Percentiles rank a stretch among this genome's conserved stretches.
Evolutionary conservation across 306 rosid species (phyloP).

Genomic region (Arachis stenosperma): DNA sequence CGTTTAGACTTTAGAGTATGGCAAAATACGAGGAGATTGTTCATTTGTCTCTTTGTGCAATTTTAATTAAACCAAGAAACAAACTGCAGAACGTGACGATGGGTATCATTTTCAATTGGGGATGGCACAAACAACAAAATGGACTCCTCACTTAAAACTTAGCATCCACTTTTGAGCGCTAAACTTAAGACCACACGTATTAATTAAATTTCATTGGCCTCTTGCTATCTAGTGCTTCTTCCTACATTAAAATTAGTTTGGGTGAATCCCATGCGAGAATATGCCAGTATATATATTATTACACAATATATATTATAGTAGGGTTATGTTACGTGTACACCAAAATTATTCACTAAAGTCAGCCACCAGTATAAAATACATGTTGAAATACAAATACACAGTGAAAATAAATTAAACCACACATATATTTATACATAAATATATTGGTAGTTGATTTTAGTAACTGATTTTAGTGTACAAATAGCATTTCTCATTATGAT

Average conservation of each 20-base stretch:
- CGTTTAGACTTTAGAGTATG: constrained; percentile 30
- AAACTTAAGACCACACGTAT: neutral
- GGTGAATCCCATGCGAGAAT: too few species aligned
- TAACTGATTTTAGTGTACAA: too few species aligned
- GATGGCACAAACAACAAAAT: constrained; percentile 13
- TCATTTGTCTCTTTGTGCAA: constrained; percentile 36
- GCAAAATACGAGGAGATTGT: neutral
- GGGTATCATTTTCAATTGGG: constrained; percentile 24
- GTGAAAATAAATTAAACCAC: too few species aligned
- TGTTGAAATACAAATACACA: too few species aligned
- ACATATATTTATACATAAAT: too few species aligned
- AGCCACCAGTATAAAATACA: too few species aligned
- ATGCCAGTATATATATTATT: too few species aligned
- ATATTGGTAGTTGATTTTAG: too few species aligned
- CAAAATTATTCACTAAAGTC: too few species aligned
- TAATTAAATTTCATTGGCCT: neutral
- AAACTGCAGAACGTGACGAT: constrained; percentile 18
- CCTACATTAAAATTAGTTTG: neutral
- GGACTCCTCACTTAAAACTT: neutral
- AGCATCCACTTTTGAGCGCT: neutral
- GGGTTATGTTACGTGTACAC: too few species aligned
- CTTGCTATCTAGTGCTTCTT: neutral
- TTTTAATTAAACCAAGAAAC: neutral
- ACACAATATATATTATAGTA: too few species aligned
- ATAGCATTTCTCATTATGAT: too few species aligned